Conservation (phyloP, 768 basidiomycete genomes). For the Boletus sp. region DNA sequence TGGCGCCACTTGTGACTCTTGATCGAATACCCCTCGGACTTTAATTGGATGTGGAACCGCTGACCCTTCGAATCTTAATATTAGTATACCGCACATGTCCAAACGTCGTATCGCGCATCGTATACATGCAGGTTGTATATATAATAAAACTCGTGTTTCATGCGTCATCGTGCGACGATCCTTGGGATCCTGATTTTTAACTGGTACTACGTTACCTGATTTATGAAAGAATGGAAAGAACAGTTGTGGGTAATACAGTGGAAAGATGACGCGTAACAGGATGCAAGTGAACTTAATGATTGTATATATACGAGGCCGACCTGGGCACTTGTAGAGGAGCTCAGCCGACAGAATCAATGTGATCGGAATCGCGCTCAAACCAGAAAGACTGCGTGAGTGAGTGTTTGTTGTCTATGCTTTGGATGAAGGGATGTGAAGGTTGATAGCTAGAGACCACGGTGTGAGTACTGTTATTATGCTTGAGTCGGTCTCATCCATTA, state of each 20-base stretch:
- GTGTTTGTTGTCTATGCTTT: conserved; percentile 52
- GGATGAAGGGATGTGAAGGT: conserved; percentile 82
- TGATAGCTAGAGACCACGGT: conserved; percentile 58
- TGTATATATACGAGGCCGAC: conserved; percentile 35
- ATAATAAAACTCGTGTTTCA: background rate
- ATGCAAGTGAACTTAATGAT: conserved; percentile 37
- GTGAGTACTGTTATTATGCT: conserved; percentile 3
- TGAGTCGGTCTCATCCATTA: conserved; percentile 32
- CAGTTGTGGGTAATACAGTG: conserved; percentile 33
- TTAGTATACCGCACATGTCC: too few relatives aligned
- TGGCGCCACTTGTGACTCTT: too few relatives aligned
- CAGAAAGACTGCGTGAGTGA: conserved; percentile 7
- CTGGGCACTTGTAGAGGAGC: conserved; percentile 18
- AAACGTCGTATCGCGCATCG: too few relatives aligned
- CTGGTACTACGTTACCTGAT: conserved; percentile 29
- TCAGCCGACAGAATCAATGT: conserved; percentile 5
- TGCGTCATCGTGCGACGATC: background rate
- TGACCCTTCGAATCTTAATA: too few relatives aligned
- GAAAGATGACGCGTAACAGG: conserved; percentile 27
- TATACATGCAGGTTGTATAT: background rate
- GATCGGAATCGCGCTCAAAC: conserved; percentile 3
- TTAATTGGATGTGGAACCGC: too few relatives aligned
- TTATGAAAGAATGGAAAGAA: conserved; percentile 11
- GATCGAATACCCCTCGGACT: too few relatives aligned
- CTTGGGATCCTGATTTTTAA: conserved; percentile 13